Base-by-base conservation (phyloP, 148 eudicot genomes). In the Cornus suecica region DNA sequence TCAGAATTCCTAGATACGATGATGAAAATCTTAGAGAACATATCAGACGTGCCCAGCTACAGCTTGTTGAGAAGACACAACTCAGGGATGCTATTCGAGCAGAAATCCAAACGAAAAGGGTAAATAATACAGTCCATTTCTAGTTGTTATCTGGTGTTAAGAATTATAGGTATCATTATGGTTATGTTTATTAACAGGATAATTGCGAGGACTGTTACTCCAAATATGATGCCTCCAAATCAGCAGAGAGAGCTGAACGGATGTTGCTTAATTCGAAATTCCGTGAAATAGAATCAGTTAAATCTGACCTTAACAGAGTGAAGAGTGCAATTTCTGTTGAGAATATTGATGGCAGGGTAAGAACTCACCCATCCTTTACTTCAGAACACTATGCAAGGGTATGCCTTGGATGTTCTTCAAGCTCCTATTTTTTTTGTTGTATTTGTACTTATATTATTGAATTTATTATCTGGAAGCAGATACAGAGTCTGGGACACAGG, bases 271-370 rank as follows among this genome's bases (percentile, higher is more conserved):
- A 45, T 79, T 81, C 81, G 54, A 95, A 89, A 81, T 85, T 85
- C 73, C 81, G 84, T 81, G 97, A 95, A 82, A 87, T 89, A 63
- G 94, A 91, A 61, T 76, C 91, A 68, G 90, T 91, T 63, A 91
- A 82, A 61, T 74, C 86, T 72, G 72, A 89, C 84, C 77, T 90
- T 66, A 85, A 86, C 82, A 87, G 84, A 72, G 96, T 87, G 74
- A 92, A 84, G 87, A 83, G 90, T 85, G 97, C 94, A 58, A 67
- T 87, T 66, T 88, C 97, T 79, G 83, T 90, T 58, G 89, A 86
- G 71, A 94, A 91, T 75, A 84, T 93, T 75, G 88, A 90, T 77
- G 76, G 69, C 41, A 82, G 81, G 93, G 99, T 95, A 80, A 24
- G 83, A 69, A 52, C 73, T 77, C 41, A 62, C 48, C 68, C 32